Percentiles rank a stretch among this genome's conserved stretches.
phyloP scores from a whole-genome alignment of 441 rosid species.

The Viola pubescens region DNA sequence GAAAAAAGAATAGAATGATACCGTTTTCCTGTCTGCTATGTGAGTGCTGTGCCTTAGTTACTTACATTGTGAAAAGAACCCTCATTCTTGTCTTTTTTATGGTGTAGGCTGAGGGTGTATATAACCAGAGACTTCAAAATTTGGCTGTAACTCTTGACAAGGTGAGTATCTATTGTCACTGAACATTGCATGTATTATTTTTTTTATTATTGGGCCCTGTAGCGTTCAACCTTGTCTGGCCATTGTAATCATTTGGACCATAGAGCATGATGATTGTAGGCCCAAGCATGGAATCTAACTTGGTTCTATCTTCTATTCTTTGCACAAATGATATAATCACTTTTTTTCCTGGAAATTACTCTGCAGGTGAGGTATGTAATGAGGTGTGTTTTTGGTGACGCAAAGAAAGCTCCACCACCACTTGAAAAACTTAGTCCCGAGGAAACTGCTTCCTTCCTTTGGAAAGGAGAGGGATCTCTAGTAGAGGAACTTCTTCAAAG shows the following conservation, averaged over 20 bases:
- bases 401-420: slow-evolving; percentile 96
- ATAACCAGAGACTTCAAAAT: slow-evolving; percentile 99
- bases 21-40: not conserved
- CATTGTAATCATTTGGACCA: not conserved
- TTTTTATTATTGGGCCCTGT: not conserved
- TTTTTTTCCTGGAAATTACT: not conserved
- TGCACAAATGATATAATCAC: not conserved
- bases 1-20: no score
- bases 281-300: not conserved
- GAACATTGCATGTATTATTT: not conserved
- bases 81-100: slow-evolving; percentile 19
- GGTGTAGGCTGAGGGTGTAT: slow-evolving; percentile 96
- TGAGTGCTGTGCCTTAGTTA: slow-evolving; percentile 5
- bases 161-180: slow-evolving; percentile 29
- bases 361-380: slow-evolving; percentile 90
- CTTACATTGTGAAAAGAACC: slow-evolving; percentile 5
- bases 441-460: slow-evolving; percentile 60
- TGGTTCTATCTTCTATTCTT: not conserved
- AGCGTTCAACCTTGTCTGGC: no score
- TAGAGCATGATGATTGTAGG: not conserved
- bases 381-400: slow-evolving; percentile 88
- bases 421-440: slow-evolving; percentile 73
- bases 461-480: slow-evolving; percentile 93
- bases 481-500: slow-evolving; percentile 84
- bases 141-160: slow-evolving; percentile 97